Evolutionary conservation across 2,329 filamentous ascomycete genomes (phyloP), one percentile per base, ranked within the genome.

Genomic region (Sporothrix variecibatus): DNA sequence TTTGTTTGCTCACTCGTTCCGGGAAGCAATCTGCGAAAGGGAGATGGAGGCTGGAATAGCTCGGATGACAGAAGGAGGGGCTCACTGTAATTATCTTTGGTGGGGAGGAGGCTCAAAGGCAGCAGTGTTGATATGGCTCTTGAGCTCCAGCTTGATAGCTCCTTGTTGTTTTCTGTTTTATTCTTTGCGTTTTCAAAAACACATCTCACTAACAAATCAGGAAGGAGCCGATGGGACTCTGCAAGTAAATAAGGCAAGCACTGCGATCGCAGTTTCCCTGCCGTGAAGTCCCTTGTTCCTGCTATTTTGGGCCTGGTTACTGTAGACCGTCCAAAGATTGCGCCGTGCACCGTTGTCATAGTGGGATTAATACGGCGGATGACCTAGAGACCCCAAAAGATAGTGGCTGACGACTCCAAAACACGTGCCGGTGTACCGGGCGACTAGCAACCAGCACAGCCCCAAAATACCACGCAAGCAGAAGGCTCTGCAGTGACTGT

Each of bases 401-500:
- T 43, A 28, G 38, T 23, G 9, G 68, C 68, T 58, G 53, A 72
- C 71, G 58, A 51, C 58, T 11, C 3, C 56, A 72, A 72, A 46
- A 51, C 71, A 72, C 71, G 56, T 72, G 70, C 70, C 70, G 38
- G 51, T 31, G 53, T 23, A 12, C 58, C 58, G 26, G 70, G 70
- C 58, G 38, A 60, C 70, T 72, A 72, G 53, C 46, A 43, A 15
- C 20, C 34, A 65, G 62, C 71, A 73, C 71, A 73, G 71, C 71
- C 71, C 23, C 71, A 73, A 72, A 72, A 26, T 67, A 49, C 60
- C 65, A 73, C 71, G 71, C 71, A 73, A 68, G 71, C 71, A 28
- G 12, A 67, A 34, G 51, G 38, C 69, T 67, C 60, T 67, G 71
- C 53, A 6, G 34, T 12, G 49, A 58, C n/a, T 65, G 60, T 43